Conservation (phyloP, 2,329 filamentous ascomycete species). For the Fusarium burgessii region DNA sequence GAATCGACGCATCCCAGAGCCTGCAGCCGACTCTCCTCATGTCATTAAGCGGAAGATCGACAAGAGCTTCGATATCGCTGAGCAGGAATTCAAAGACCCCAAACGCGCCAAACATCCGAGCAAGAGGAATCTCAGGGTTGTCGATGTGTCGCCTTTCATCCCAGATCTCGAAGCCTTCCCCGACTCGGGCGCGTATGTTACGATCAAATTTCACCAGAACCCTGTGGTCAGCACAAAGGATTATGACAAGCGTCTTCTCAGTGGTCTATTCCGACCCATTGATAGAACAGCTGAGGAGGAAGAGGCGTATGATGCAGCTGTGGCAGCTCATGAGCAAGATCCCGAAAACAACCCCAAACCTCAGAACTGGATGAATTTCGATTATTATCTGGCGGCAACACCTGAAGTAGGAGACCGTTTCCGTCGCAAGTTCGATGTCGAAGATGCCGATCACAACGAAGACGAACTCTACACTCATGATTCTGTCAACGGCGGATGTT, state of each 20-base stretch:
- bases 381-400: slow-evolving; percentile 71
- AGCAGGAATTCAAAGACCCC: slow-evolving; percentile 65
- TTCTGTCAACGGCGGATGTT: slow-evolving; percentile 61
- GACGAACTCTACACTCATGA: slow-evolving; percentile 66
- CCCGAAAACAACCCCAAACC: slow-evolving; percentile 67
- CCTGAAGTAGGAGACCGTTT: slow-evolving; percentile 64
- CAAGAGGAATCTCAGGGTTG: slow-evolving; percentile 68
- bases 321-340: slow-evolving; percentile 68
- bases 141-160: slow-evolving; percentile 71
- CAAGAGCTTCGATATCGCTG: slow-evolving; percentile 68
- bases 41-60: slow-evolving; percentile 77
- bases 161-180: slow-evolving; percentile 77
- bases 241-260: slow-evolving; percentile 72
- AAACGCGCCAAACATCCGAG: slow-evolving; percentile 68
- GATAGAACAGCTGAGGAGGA: slow-evolving; percentile 67
- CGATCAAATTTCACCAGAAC: slow-evolving; percentile 76
- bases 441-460: slow-evolving; percentile 66
- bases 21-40: slow-evolving; percentile 71
- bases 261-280: slow-evolving; percentile 71
- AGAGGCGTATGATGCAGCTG: slow-evolving; percentile 61
- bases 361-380: slow-evolving; percentile 71
- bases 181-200: slow-evolving; percentile 76
- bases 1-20: slow-evolving; percentile 63
- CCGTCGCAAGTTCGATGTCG: slow-evolving; percentile 69
- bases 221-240: slow-evolving; percentile 64